Base-by-base conservation (phyloP, 441 rosid species). In the Populus hybrid region DNA sequence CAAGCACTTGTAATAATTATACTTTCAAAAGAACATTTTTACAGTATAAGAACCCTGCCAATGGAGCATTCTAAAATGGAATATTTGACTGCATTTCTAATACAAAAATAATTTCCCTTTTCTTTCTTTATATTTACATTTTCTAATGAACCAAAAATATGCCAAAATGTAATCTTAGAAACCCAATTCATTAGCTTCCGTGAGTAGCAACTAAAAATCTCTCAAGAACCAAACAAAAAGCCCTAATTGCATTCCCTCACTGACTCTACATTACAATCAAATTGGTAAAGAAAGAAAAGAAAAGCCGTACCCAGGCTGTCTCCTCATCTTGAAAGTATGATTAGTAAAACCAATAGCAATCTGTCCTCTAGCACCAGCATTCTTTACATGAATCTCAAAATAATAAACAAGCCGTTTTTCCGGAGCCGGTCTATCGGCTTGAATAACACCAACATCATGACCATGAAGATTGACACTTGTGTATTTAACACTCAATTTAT, bases 371-470 rank as follows among this genome's bases (percentile, higher is more conserved):
- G 75, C 86, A 26, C 98, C 98, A 76, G 88, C 94, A 61, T 90
- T 82, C 85, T 87, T 88, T 68, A 93, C 90, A 78, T 82, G 82
- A 83, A 95, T 92, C 95, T 95, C 99, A 69, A 95, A 95, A 81
- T 91, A 93, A 81, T 93, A 95, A 71, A 85, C 81, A 36, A 90
- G 82, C 63, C 94, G 88, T 82, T 88, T 89, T 30, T 80, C 85
- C 28, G 97, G 98, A 57, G 94, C 98, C 23, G 97, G 91, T 75
- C 82, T 87, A 80, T 92, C 84, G 71, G 93, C 89, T 76, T 93
- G 98, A 26, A 85, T 91, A 28, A 88, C 95, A 42, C 99, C 99
- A 7, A 93, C 98, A 69, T 92, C 97, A 76, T 92, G 90, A 26
- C 93, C 91, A 74, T 95, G 98, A 50, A 81, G 89, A 53, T 79